Conservation (phyloP, 139 green algal genomes). For the Chlorella sp. region DNA sequence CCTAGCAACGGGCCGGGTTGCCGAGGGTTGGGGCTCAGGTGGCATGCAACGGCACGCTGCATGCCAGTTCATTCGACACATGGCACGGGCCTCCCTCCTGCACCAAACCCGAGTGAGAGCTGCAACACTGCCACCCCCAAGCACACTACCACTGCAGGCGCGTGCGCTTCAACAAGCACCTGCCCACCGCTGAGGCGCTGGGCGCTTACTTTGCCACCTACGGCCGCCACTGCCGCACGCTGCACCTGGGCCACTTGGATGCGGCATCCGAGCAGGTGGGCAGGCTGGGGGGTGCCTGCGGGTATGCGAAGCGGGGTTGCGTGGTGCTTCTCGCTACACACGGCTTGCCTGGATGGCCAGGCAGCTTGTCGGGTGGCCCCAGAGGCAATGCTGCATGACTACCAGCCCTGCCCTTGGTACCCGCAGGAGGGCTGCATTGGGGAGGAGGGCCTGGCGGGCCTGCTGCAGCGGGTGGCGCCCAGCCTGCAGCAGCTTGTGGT, state of each 20-base stretch:
- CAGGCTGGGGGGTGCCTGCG: too few species aligned
- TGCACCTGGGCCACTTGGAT: slow-evolving; percentile 17
- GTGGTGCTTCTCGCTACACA: too few species aligned
- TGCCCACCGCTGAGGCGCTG: slow-evolving; percentile 11
- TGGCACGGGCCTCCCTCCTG: not conserved
- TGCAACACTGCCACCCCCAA: too few species aligned
- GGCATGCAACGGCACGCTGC: too few species aligned
- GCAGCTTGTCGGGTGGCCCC: too few species aligned
- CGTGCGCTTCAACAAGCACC: slow-evolving; percentile 15
- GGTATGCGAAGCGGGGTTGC: too few species aligned
- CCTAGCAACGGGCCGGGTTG: too few species aligned
- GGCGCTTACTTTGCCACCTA: slow-evolving; percentile 3
- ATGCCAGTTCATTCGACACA: not conserved
- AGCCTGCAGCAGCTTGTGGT: slow-evolving; percentile 1
- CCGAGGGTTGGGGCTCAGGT: not conserved
- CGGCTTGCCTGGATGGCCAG: too few species aligned
- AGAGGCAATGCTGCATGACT: too few species aligned
- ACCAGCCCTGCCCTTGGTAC: too few species aligned
- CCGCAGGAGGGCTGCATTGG: not conserved
- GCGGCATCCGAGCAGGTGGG: not conserved
- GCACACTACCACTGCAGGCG: not conserved
- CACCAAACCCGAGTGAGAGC: too few species aligned
- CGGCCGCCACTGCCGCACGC: not conserved
- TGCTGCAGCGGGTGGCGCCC: not conserved
- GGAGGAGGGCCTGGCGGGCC: not conserved